Base-by-base conservation (phyloP, 345 rosid genomes). In the Mercurialis annua region DNA sequence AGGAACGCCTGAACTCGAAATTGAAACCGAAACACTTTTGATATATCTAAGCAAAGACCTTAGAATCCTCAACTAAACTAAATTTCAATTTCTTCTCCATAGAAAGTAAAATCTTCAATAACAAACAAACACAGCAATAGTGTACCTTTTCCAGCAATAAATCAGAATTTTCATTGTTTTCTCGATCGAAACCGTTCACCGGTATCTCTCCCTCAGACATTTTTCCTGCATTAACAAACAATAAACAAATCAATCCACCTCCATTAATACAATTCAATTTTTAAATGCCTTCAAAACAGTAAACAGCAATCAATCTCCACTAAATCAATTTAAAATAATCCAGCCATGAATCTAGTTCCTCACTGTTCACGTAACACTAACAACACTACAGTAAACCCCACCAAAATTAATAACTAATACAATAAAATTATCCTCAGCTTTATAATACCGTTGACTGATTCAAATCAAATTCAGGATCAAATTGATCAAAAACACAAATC, bases 71-170 rank as follows among this genome's bases (percentile, higher is more conserved):
- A 6, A 27, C 34, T 12, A 26, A 34, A 34, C 9, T 15, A 54
- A 54, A 4, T 54, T 15, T 27, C 34, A 54, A 16, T 24, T 54
- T 34, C 18, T 24, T 23, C 29, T 52, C 30, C 9, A 52, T 52
- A 52, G 11, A 52, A 10, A 24, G 14, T 54, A n/a, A 6, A 18
- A 26, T 12, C 5, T 54, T 15, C 17, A 27, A 30, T 54, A 1
- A 29, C n/a, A 14, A 48, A 48, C n/a, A 27, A 54, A 40, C 10
- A n/a, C 3, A 15, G 20, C 26, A 57, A 46, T 14, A 31, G 14
- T 31, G 53, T 77, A 84, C 94, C 78, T 71, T 75, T 42, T 70
- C 66, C 46, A 59, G 53, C 21, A 67, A 71, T 69, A 70, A 67
- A 61, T 75, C 48, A 18, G 55, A 71, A 24, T 51, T 3, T 15